Base-by-base conservation (phyloP, 2,329 filamentous ascomycete genomes). In the Fusarium sp. region DNA sequence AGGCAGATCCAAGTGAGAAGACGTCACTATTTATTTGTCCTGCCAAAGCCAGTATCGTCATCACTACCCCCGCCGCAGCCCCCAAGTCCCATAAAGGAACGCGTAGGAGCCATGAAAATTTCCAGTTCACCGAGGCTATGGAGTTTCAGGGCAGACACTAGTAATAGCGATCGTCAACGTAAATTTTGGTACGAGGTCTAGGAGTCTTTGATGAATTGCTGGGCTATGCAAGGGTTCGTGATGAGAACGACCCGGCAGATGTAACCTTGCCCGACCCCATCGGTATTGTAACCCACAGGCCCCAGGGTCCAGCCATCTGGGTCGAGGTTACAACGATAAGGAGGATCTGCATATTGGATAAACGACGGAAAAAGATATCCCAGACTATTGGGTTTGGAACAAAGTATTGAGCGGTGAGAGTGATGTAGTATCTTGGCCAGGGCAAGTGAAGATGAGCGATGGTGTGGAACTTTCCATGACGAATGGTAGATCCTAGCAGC, bases 11-110 rank as follows among this genome's bases (percentile, higher is more conserved):
- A 7, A 32, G 47, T 25, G 53, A 66, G 52, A 59, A 43, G 8
- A 58, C 49, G 34, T 15, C n/a, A 30, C 43, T 66, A 66, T 48
- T 66, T 66, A 66, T 66, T 66, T 47, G 40, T 22, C 6, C 18
- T 11, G 6, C 24, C 40, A 22, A 15, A 25, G 16, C 27, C 20
- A 12, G n/a, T 59, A 16, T 24, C 53, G 40, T 65, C 48, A 48
- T 62, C 44, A 32, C 11, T 22, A 27, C 18, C 43, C 54, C 27
- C n/a, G n/a, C 40, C 25, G 49, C 15, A 30, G 6, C 52, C 40
- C 34, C 38, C 38, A 38, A 13, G 22, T 29, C 16, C 22, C 7
- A 5, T 32, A 9, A 22, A 18, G 48, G 18, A 54, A 55, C 47
- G 15, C 47, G 62, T 40, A 61, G 4, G n/a, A 62, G 38, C 25